Conservation (phyloP, 1,284 basidiomycete genomes). For the Irpex sp. region DNA sequence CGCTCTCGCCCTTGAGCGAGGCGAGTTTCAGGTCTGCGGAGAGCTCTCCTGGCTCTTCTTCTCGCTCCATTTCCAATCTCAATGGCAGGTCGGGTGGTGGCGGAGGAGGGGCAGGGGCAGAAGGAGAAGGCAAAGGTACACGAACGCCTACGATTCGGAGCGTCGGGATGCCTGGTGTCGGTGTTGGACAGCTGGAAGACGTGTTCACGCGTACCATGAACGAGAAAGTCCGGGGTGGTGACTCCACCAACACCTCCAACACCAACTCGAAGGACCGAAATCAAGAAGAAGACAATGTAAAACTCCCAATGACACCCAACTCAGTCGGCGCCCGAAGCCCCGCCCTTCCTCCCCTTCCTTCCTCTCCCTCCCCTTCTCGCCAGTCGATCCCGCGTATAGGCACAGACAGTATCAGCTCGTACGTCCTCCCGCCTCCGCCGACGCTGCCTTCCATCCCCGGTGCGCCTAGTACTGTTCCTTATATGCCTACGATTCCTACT, state of each 20-base stretch:
- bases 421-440: background rate
- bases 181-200: too few species aligned
- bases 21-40: background rate
- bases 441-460: background rate
- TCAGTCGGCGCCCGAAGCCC: constrained; percentile 5
- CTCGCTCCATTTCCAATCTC: too few species aligned
- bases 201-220: too few species aligned
- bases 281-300: background rate
- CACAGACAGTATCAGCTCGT: background rate
- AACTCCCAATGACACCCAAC: constrained; percentile 9
- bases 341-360: background rate
- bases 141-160: too few species aligned
- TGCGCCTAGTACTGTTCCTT: too few species aligned
- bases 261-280: background rate
- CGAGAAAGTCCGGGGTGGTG: too few species aligned
- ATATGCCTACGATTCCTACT: too few species aligned
- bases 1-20: background rate
- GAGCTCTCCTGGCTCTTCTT: too few species aligned
- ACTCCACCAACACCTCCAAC: background rate
- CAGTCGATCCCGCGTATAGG: background rate
- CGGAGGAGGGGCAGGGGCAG: too few species aligned
- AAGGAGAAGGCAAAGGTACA: too few species aligned
- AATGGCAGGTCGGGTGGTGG: too few species aligned
- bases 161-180: too few species aligned
- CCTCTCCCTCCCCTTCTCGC: background rate